Percentiles rank a stretch among this genome's conserved stretches.
phyloP scores from a whole-genome alignment of 2,329 filamentous ascomycete genomes.

The Colletotrichum sansevieriae region DNA sequence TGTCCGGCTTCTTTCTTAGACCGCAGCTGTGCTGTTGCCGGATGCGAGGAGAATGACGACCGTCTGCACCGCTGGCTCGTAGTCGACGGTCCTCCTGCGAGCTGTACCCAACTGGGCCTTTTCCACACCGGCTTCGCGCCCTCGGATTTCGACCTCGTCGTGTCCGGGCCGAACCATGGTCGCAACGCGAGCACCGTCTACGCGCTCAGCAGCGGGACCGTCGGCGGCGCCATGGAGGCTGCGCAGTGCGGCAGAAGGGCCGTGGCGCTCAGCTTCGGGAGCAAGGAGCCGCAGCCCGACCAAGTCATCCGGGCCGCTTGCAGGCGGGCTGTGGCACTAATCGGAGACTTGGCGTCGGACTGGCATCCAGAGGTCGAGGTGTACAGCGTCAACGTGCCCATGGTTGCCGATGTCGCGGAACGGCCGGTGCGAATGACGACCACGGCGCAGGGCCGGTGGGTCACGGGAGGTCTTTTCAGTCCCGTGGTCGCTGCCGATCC shows the following conservation, averaged over 20 bases:
- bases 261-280: conserved; percentile 78
- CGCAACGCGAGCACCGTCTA: conserved; percentile 71
- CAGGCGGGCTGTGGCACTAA: conserved; percentile 68
- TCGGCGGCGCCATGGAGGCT: conserved; percentile 70
- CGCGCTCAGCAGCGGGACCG: conserved; percentile 68
- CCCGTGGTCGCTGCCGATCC: conserved; percentile 30
- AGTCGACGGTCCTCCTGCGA: conserved; percentile 70
- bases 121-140: conserved; percentile 59
- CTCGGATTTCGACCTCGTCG: conserved; percentile 65
- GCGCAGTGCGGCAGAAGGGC: conserved; percentile 67
- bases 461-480: conserved; percentile 55
- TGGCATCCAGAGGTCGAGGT: conserved; percentile 71
- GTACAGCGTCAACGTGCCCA: conserved; percentile 77
- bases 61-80: conserved; percentile 65
- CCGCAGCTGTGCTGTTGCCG: conserved; percentile 47
- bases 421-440: conserved; percentile 76
- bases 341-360: conserved; percentile 71
- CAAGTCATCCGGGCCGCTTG: conserved; percentile 73
- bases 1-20: conserved; percentile 36
- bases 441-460: conserved; percentile 79
- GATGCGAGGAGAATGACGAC: conserved; percentile 59
- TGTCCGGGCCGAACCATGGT: conserved; percentile 73
- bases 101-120: conserved; percentile 70
- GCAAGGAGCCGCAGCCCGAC: conserved; percentile 76
- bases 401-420: conserved; percentile 70